A percentile compares a stretch with the other conserved stretches of the same genome.
Evolutionary conservation across 306 rosid species (phyloP).

Genomic region (Delonix regia): DNA sequence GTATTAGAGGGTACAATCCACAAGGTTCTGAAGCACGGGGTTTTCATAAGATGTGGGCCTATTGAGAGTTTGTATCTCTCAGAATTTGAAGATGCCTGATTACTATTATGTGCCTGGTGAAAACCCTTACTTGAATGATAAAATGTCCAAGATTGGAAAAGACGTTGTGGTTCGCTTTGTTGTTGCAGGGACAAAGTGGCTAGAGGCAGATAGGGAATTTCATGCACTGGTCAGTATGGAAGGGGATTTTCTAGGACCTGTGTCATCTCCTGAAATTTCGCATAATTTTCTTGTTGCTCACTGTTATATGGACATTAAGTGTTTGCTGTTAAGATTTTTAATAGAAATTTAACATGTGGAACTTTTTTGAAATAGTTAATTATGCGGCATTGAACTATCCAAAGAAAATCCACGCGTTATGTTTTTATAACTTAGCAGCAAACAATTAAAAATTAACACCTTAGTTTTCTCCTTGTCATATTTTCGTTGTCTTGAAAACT

Average conservation of each 20-base stretch:
- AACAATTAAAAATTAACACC: not conserved
- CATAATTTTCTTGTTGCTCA: not conserved
- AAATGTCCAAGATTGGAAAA: slow-evolving; percentile 64
- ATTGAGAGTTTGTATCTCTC: slow-evolving; percentile 74
- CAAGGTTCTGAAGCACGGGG: slow-evolving; percentile 87
- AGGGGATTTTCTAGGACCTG: slow-evolving; percentile 82
- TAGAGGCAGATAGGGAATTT: slow-evolving; percentile 85
- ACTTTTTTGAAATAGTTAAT: not conserved
- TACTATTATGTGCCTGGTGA: slow-evolving; percentile 70
- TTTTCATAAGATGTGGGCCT: slow-evolving; percentile 82
- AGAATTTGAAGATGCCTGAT: slow-evolving; percentile 72
- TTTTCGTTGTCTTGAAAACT: not conserved
- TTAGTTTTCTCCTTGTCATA: not conserved
- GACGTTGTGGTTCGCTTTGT: slow-evolving; percentile 62
- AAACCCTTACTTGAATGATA: slow-evolving; percentile 65
- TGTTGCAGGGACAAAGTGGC: slow-evolving; percentile 88
- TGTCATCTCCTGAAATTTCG: slow-evolving; percentile 47
- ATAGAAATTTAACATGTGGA: not conserved
- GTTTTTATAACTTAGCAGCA: not conserved
- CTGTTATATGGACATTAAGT: not conserved
- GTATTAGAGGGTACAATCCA: slow-evolving; percentile 74
- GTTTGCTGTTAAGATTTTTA: not conserved
- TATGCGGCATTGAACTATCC: not conserved
- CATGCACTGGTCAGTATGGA: slow-evolving; percentile 90
- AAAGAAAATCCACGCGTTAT: too few species aligned